A percentile compares a stretch with the other conserved stretches of the same genome.
phyloP scores from a whole-genome alignment of 768 basidiomycete genomes.

The Dioszegia aurantiaca region DNA sequence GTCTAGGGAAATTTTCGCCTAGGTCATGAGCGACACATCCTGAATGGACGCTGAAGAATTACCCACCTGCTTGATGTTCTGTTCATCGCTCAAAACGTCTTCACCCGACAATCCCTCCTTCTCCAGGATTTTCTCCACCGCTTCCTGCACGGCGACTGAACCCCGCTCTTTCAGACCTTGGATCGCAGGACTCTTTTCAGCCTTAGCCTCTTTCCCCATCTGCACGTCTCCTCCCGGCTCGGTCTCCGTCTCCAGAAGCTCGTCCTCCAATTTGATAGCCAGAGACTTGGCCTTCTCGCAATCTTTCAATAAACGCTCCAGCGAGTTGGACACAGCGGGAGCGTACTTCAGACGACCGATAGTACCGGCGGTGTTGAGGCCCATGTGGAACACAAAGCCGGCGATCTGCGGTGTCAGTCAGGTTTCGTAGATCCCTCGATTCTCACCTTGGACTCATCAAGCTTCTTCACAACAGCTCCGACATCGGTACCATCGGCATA shows the following conservation, averaged over 20 bases:
- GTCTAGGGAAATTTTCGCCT: conserved; percentile 82
- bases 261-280: conserved; percentile 70
- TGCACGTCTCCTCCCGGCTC: conserved; percentile 21
- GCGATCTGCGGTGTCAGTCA: conserved; percentile 65
- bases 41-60: not conserved
- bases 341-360: conserved; percentile 73
- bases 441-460: conserved; percentile 80
- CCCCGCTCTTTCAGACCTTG: conserved; percentile 51
- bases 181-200: conserved; percentile 28
- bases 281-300: conserved; percentile 71
- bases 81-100: conserved; percentile 43
- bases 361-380: conserved; percentile 66
- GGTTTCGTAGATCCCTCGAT: not conserved
- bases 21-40: no score
- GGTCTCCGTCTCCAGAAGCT: conserved; percentile 47
- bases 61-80: conserved; percentile 25
- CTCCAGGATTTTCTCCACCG: conserved; percentile 71
- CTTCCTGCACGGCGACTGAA: conserved; percentile 75
- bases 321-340: conserved; percentile 74
- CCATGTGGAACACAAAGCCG: conserved; percentile 82
- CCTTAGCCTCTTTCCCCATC: conserved; percentile 36
- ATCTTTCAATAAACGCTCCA: conserved; percentile 77
- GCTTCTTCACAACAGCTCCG: conserved; percentile 64
- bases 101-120: conserved; percentile 63
- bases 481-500: conserved; percentile 85